phyloP scores from a whole-genome alignment of 805 yeast genomes.

The Ogataea dorogensis region DNA sequence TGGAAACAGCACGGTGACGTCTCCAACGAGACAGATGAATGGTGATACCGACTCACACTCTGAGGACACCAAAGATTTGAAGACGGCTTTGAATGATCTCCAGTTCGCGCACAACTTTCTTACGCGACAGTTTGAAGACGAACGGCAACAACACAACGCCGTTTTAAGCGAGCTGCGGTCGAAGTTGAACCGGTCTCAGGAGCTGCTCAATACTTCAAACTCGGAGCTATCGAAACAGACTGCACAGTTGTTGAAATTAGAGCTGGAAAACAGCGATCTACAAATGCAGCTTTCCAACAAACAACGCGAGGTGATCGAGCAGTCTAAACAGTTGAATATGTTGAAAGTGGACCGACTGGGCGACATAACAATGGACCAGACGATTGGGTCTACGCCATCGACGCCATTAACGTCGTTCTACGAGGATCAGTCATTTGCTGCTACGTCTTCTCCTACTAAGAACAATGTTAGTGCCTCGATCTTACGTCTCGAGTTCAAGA shows the following conservation, averaged over 20 bases:
- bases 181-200: conserved; percentile 51
- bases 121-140: conserved; percentile 65
- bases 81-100: conserved; percentile 63
- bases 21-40: too few relatives aligned
- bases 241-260: conserved; percentile 35
- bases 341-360: conserved; percentile 48
- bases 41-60: conserved; percentile 3
- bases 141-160: conserved; percentile 53
- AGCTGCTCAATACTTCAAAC: conserved; percentile 43
- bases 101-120: conserved; percentile 70
- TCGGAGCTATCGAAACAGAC: conserved; percentile 38
- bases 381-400: conserved; percentile 15
- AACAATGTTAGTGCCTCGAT: conserved; percentile 46
- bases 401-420: conserved; percentile 17
- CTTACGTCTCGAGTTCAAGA: conserved; percentile 66
- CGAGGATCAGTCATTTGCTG: conserved; percentile 9
- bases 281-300: conserved; percentile 32
- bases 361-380: conserved; percentile 8
- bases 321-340: conserved; percentile 44
- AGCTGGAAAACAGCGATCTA: conserved; percentile 36
- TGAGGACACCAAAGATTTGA: conserved; percentile 19
- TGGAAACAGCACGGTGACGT: conserved; percentile 11
- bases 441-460: conserved; percentile 22
- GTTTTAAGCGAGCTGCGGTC: conserved; percentile 52
- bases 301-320: conserved; percentile 41